A percentile compares a stretch with the other conserved stretches of the same genome.
These are phyloP conservation scores for Geosiphon pyriformis DNA, from an alignment of 192 early-diverging fungal genomes.

Conservation along the genomic window DNA sequence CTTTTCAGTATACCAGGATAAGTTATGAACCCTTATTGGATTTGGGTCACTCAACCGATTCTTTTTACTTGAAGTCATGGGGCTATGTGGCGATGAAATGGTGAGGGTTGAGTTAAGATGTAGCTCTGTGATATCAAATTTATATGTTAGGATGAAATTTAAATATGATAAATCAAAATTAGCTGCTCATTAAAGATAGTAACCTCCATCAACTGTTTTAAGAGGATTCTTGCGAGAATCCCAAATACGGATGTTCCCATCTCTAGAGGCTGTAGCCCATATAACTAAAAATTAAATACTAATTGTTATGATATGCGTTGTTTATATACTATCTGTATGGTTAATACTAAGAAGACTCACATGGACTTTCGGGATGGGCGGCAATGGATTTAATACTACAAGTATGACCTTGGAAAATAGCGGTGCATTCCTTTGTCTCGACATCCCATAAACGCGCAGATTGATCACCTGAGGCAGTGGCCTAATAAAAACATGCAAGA, in stretches of 20 bases:
- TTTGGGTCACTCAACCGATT: neutral
- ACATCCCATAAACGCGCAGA: conserved; percentile 70
- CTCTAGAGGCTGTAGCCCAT: conserved; percentile 62
- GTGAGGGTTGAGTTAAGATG: neutral
- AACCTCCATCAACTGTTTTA: conserved; percentile 23
- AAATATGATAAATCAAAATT: neutral
- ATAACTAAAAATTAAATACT: conserved; percentile 35
- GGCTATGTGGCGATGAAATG: conserved; percentile 10
- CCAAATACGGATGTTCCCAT: conserved; percentile 69
- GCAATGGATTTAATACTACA: conserved; percentile 64
- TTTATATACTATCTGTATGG: neutral
- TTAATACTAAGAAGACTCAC: conserved; percentile 36
- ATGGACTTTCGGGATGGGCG: conserved; percentile 44
- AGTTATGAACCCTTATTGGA: neutral
- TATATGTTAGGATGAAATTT: too few relatives aligned
- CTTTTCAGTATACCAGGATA: neutral
- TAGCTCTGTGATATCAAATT: too few relatives aligned
- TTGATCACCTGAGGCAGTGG: conserved; percentile 72
- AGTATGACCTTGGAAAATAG: conserved; percentile 55
- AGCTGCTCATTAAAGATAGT: neutral
- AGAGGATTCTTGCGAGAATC: conserved; percentile 53
- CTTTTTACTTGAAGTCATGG: neutral
- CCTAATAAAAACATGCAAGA: conserved; percentile 18
- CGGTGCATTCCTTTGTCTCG: conserved; percentile 44
- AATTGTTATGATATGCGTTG: neutral